These are phyloP conservation scores for Podospora conica DNA, from an alignment of 495 filamentous ascomycete genomes.

Conservation along the genomic window DNA sequence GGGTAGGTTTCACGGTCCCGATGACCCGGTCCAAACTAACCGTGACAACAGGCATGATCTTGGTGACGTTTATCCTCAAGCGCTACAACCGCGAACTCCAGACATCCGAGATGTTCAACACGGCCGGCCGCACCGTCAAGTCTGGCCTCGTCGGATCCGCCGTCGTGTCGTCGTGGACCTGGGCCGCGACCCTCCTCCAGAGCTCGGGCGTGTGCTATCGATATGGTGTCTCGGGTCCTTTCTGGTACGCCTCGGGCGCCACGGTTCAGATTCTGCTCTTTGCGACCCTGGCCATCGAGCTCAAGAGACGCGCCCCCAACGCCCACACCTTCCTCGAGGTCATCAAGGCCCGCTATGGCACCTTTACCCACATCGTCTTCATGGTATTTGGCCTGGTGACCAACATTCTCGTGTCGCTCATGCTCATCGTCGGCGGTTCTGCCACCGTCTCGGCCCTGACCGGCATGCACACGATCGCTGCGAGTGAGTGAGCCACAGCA, in stretches of 20 bases:
- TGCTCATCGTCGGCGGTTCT: slow-evolving; percentile 86
- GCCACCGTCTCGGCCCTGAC: slow-evolving; percentile 81
- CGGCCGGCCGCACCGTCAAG: slow-evolving; percentile 89
- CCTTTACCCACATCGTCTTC: slow-evolving; percentile 63
- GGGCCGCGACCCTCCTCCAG: slow-evolving; percentile 79
- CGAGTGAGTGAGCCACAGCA: slow-evolving; percentile 41
- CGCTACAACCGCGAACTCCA: slow-evolving; percentile 90
- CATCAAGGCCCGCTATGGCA: slow-evolving; percentile 51
- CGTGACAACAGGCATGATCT: slow-evolving; percentile 36
- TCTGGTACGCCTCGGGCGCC: slow-evolving; percentile 72
- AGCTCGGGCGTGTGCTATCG: slow-evolving; percentile 83
- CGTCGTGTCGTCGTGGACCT: slow-evolving; percentile 96
- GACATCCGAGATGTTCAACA: slow-evolving; percentile 96
- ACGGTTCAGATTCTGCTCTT: slow-evolving; percentile 81
- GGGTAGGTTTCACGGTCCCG: slow-evolving; percentile 44
- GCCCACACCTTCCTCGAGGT: slow-evolving; percentile 85
- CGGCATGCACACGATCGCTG: slow-evolving; percentile 79
- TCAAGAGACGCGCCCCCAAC: slow-evolving; percentile 82
- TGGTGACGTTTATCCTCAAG: slow-evolving; percentile 73
- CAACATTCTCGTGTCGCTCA: slow-evolving; percentile 80
- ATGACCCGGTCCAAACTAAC: background rate
- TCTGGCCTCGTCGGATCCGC: slow-evolving; percentile 89
- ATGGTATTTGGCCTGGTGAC: slow-evolving; percentile 78
- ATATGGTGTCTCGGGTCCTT: slow-evolving; percentile 89
- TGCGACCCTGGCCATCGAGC: slow-evolving; percentile 86